These are phyloP conservation scores for Phanerodontia chrysosporium DNA, from an alignment of 768 basidiomycete species.

Conservation along the genomic window DNA sequence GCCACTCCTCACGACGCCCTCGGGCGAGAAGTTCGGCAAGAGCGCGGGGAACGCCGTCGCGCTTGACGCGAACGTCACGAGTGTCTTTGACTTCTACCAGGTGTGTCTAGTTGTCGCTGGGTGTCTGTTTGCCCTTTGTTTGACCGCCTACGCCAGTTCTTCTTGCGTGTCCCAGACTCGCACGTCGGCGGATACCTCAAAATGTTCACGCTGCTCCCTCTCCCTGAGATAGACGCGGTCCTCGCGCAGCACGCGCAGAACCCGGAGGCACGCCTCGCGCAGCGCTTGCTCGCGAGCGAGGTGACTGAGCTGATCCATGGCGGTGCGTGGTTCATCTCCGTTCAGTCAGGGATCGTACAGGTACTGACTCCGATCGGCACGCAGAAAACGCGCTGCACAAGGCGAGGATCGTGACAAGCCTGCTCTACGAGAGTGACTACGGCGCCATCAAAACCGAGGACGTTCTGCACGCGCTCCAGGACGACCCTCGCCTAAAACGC, in stretches of 20 bases:
- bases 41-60: slow-evolving; percentile 94
- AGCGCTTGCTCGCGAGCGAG: slow-evolving; percentile 24
- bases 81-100: slow-evolving; percentile 93
- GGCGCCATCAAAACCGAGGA: slow-evolving; percentile 43
- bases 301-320: slow-evolving; percentile 28
- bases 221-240: slow-evolving; percentile 50
- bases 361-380: neutral
- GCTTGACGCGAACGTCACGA: slow-evolving; percentile 76
- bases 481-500: slow-evolving; percentile 62
- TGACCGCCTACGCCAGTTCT: slow-evolving; percentile 58
- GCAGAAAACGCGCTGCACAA: slow-evolving; percentile 20
- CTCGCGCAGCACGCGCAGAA: slow-evolving; percentile 47
- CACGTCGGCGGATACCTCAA: slow-evolving; percentile 79
- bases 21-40: slow-evolving; percentile 96
- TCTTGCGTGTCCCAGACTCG: slow-evolving; percentile 73
- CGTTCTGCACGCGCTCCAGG: slow-evolving; percentile 55
- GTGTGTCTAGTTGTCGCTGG: slow-evolving; percentile 39
- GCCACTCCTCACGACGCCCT: slow-evolving; percentile 85
- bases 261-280: slow-evolving; percentile 22
- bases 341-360: neutral
- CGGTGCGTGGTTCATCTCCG: slow-evolving; percentile 14
- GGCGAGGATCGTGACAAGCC: slow-evolving; percentile 21
- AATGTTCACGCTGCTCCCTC: slow-evolving; percentile 74
- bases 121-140: neutral
- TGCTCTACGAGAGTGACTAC: slow-evolving; percentile 24